Base-by-base conservation (phyloP, 768 basidiomycete genomes). In the Rhodotorula babjevae region DNA sequence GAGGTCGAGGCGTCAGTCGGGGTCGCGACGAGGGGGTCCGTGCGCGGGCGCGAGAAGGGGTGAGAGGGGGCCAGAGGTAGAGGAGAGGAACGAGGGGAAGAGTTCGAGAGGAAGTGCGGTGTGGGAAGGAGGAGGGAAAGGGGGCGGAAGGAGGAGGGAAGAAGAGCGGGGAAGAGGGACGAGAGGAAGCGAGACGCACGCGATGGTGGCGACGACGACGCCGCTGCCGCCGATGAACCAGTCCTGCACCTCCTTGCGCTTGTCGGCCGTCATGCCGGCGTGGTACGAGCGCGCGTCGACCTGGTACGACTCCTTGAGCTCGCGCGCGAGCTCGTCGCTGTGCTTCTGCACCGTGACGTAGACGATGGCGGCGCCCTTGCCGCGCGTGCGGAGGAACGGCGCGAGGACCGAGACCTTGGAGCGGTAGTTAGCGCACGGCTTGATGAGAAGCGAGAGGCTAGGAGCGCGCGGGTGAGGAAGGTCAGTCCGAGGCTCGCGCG, bases 201-300 rank as follows among this genome's bases (percentile, higher is more conserved):
- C 78, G 36, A 79, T 77, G 56, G 95, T 99, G 9, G 95, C 95
- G 46, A 96, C 92, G 65, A 99, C 92, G 69, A 98, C 88, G 62
- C 87, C 84, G 73, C 88, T 86, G 31, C 84, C 81, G 3, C 87
- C 88, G 14, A 80, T 81, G 81, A 89, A 87, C 93, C 93, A 96
- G 58, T 87, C 86, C 29, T 83, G 80, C 5, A 83, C 80, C 21
- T 69, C 72, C 62, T 82, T 81, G 4, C 84, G 78, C 29, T 82
- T 72, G 16, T 83, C 82, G 0, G 78, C 36, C 0, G 80, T 71
- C 53, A 85, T 70, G 6, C 85, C 85, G 2, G 83, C 85, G 73
- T 85, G 85, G 71, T 85, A 85, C 0, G 72, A 31, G 16, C 33
- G 9, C 5, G 82, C 74, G 25, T 81, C 79, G 52, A 83, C 66